Evolutionary conservation across 2,329 filamentous ascomycete genomes (phyloP), one percentile per base, ranked within the genome.

Genomic region (Aspergillus texensis): DNA sequence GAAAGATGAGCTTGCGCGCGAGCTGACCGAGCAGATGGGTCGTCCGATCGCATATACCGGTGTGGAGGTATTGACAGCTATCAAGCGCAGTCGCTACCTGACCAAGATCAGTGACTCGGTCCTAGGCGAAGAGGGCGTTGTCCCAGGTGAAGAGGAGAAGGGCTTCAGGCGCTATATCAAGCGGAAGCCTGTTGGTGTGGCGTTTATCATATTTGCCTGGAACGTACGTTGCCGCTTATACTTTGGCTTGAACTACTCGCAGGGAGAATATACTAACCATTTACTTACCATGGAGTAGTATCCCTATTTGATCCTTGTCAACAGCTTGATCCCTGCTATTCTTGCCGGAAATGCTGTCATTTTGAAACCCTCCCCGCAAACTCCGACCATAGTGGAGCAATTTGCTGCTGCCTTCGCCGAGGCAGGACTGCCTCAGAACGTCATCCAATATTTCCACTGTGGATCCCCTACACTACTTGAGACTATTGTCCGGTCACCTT

Each of bases 11-110:
- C 84, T 98, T 39, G 93, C 91, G 6, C 85, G 88, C 69, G 94
- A 97, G 77, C 82, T 98, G 64, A 97, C 94, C 0, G 89, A 92
- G 76, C 94, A 98, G 82, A 98, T 98, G 94, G 94, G 94, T 48
- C 86, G 94, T 24, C 94, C 94, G 39, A 97, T 97, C 72, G 86
- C 91, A 43, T 97, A 94, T 77, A 91, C 92, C 0, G 89, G 86
- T 54, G 93, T 89, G 70, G 94, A 98, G 81, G 85, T 98, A 69
- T 81, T 87, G 34, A 98, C 94, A 19, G 94, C 94, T 9, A 86
- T 96, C 68, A 92, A 91, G 81, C 88, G 94, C 67, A 91, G 89
- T 68, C 89, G 96, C 74, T 96, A 96, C 75, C 82, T 98, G 62
- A 84, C 96, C 71, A 93, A 92, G 76, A 90, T 97, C 67, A 93